A percentile compares a stretch with the other conserved stretches of the same genome.
These are phyloP conservation scores for Crithidia fasciculata DNA, from an alignment of 208 protist species.

Conservation along the genomic window DNA sequence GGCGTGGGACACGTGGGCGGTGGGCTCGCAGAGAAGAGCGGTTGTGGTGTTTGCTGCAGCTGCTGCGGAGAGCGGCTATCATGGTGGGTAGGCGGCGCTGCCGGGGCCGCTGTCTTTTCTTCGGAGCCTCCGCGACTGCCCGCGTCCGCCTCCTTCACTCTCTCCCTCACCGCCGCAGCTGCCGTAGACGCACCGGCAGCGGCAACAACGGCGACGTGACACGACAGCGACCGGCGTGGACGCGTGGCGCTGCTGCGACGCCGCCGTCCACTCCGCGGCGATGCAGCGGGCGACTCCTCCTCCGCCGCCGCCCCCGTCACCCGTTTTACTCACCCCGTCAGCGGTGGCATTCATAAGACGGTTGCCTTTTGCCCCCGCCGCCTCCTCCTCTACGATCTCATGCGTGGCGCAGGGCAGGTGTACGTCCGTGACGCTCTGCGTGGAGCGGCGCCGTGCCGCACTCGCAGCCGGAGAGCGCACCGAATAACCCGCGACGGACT, in stretches of 20 bases:
- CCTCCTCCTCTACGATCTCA: slow-evolving; percentile 34
- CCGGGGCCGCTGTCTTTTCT: too few species aligned
- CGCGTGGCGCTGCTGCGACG: slow-evolving; percentile 3
- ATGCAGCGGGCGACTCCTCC: neutral
- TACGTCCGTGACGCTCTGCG: slow-evolving; percentile 23
- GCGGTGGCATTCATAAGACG: too few species aligned
- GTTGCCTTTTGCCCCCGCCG: too few species aligned
- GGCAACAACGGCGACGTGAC: neutral
- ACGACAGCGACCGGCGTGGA: neutral
- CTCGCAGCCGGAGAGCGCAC: neutral
- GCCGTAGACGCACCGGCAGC: neutral
- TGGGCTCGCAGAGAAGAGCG: neutral
- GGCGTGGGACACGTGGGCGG: neutral
- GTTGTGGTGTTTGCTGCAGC: too few species aligned
- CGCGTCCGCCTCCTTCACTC: neutral
- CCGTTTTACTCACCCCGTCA: too few species aligned
- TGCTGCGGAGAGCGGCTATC: too few species aligned
- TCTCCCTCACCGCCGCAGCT: neutral
- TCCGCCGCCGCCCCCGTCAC: neutral
- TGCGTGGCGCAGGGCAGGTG: slow-evolving; percentile 24
- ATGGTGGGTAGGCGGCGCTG: too few species aligned
- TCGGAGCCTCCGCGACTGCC: too few species aligned
- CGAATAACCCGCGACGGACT: neutral
- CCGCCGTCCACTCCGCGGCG: neutral
- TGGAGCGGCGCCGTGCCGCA: slow-evolving; percentile 30